Conservation (phyloP, 768 basidiomycete species). For the Calocera viscosa region DNA sequence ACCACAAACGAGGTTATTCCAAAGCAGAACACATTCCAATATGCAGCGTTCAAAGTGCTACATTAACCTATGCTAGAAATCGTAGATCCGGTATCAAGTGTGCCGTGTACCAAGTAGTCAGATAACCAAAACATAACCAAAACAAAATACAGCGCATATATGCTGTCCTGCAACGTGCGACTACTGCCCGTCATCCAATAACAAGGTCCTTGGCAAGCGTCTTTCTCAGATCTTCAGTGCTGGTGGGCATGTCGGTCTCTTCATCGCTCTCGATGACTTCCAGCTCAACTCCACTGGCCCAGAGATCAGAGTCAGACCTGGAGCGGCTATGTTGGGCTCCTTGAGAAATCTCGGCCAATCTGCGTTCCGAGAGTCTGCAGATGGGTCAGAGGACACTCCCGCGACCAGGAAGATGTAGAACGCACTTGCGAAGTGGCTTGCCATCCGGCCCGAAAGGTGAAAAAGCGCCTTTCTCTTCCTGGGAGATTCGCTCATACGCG, state of each 20-base stretch:
- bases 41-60: background rate
- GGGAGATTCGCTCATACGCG: background rate
- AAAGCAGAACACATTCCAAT: too few relatives aligned
- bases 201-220: background rate
- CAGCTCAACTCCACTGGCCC: background rate
- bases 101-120: background rate
- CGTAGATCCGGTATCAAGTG: background rate
- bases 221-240: background rate
- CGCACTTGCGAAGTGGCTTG: background rate
- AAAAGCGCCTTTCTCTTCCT: background rate
- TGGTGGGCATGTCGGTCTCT: background rate
- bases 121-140: too few relatives aligned
- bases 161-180: background rate
- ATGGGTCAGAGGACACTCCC: background rate
- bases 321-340: background rate
- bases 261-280: background rate
- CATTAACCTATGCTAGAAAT: background rate
- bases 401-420: background rate
- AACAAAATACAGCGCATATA: background rate
- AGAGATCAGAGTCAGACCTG: background rate
- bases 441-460: background rate
- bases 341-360: background rate
- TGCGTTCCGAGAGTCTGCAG: background rate
- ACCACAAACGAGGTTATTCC: too few relatives aligned
- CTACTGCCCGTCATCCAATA: background rate